Evolutionary conservation across 73 alveolate genomes (phyloP).

Genomic region (Loxodes magnus): DNA sequence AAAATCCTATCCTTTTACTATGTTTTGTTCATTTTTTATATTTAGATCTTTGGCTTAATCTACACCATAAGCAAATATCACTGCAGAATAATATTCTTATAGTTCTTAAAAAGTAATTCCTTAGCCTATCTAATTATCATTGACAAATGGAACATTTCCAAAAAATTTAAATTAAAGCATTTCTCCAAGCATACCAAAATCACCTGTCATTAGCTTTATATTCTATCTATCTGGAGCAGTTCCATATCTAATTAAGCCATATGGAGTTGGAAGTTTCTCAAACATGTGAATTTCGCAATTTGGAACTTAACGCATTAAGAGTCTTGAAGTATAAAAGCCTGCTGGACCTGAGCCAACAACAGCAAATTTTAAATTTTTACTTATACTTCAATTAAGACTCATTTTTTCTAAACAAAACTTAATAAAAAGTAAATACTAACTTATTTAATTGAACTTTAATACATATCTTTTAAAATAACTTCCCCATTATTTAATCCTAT

Average conservation of each 20-base stretch:
- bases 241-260: slow-evolving; percentile 73
- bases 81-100: slow-evolving; percentile 43
- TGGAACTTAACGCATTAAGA: slow-evolving; percentile 18
- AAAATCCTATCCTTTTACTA: slow-evolving; percentile 35
- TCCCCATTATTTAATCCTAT: no score
- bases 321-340: slow-evolving; percentile 66
- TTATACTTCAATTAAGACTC: no score
- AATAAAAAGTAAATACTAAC: no score
- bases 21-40: slow-evolving; percentile 19
- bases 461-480: no score
- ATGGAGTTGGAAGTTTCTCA: slow-evolving; percentile 60
- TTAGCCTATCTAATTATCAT: slow-evolving; percentile 23
- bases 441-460: no score
- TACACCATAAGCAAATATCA: slow-evolving; percentile 68
- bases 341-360: slow-evolving; percentile 84
- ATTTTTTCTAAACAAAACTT: no score
- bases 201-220: slow-evolving; percentile 56
- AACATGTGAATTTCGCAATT: slow-evolving; percentile 58
- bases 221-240: slow-evolving; percentile 76
- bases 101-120: slow-evolving; percentile 27
- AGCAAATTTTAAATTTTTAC: slow-evolving; percentile 31
- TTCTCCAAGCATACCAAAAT: slow-evolving; percentile 31
- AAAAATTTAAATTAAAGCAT: slow-evolving; percentile 31
- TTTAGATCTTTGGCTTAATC: slow-evolving; percentile 28
- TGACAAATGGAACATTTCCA: slow-evolving; percentile 61